Conservation (phyloP, 495 filamentous ascomycete species). For the Rostrohypoxylon terebratum region DNA sequence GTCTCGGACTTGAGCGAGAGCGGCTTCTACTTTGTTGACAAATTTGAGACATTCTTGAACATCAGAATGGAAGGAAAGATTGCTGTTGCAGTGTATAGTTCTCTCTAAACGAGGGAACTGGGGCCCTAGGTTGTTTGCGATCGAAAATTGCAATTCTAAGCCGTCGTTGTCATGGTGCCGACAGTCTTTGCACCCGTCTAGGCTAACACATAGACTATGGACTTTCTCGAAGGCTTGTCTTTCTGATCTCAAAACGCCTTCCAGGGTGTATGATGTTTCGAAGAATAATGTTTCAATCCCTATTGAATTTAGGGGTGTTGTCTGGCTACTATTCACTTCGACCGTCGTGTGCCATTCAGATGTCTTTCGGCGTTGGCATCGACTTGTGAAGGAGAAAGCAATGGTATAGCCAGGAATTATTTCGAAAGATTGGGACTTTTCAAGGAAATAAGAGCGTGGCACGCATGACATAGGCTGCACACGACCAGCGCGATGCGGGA, state of each 20-base stretch:
- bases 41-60: constrained; percentile 53
- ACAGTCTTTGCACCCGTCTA: constrained; percentile 45
- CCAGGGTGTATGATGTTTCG: constrained; percentile 52
- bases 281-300: constrained; percentile 56
- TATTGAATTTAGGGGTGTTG: constrained; percentile 54
- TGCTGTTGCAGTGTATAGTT: constrained; percentile 53
- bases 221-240: constrained; percentile 51
- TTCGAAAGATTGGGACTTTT: constrained; percentile 58
- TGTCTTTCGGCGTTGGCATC: constrained; percentile 50
- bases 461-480: constrained; percentile 55
- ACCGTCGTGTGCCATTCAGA: constrained; percentile 47
- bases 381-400: constrained; percentile 54
- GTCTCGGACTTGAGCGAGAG: constrained; percentile 46
- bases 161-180: constrained; percentile 52
- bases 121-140: constrained; percentile 59
- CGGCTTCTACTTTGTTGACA: constrained; percentile 47
- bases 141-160: constrained; percentile 53
- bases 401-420: constrained; percentile 59
- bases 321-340: constrained; percentile 55
- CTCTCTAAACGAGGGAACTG: constrained; percentile 50
- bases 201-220: constrained; percentile 40
- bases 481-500: constrained; percentile 47
- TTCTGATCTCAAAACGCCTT: constrained; percentile 51
- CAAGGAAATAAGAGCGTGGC: constrained; percentile 56
- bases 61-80: constrained; percentile 53